Evolutionary conservation across 768 basidiomycete genomes (phyloP).

Genomic region (Lyophyllum atratum): DNA sequence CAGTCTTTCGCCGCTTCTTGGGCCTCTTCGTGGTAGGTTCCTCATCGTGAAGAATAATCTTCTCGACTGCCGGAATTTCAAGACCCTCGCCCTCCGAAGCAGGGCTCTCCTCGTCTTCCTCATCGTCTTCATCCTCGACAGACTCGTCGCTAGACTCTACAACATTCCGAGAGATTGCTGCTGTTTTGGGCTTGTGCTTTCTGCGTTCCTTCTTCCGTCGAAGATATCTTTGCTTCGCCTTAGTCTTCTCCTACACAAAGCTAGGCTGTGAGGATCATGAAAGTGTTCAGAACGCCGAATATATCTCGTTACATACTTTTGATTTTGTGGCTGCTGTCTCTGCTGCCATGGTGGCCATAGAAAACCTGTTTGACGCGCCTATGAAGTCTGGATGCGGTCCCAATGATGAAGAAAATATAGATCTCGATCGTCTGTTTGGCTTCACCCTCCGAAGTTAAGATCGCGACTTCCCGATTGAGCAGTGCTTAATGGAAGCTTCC

Average conservation of each 20-base stretch:
- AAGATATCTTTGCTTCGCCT: constrained; percentile 72
- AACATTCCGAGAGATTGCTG: constrained; percentile 3
- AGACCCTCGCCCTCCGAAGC: constrained; percentile 14
- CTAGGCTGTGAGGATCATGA: constrained; percentile 22
- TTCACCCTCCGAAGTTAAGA: background rate
- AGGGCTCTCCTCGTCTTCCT: too few species aligned
- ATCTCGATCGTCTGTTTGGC: constrained; percentile 7
- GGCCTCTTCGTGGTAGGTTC: constrained; percentile 27
- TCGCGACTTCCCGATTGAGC: background rate
- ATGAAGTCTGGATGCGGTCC: background rate
- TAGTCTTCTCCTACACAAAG: constrained; percentile 56
- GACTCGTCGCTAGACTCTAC: constrained; percentile 21
- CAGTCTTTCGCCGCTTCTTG: constrained; percentile 47
- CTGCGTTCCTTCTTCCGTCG: constrained; percentile 70
- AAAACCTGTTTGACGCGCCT: background rate
- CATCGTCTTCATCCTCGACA: constrained; percentile 21
- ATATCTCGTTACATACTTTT: constrained; percentile 12
- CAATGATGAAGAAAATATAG: background rate
- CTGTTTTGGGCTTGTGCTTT: constrained; percentile 39
- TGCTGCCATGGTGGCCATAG: constrained; percentile 1
- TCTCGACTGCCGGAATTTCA: constrained; percentile 11
- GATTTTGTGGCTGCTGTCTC: background rate
- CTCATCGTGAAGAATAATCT: constrained; percentile 22
- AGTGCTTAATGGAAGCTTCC: background rate
- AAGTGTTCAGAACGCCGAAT: constrained; percentile 5